Percentiles rank a stretch among this genome's conserved stretches.
Conservation (phyloP, 2,329 filamentous ascomycete species). For the Metarhizium guizhouense region DNA sequence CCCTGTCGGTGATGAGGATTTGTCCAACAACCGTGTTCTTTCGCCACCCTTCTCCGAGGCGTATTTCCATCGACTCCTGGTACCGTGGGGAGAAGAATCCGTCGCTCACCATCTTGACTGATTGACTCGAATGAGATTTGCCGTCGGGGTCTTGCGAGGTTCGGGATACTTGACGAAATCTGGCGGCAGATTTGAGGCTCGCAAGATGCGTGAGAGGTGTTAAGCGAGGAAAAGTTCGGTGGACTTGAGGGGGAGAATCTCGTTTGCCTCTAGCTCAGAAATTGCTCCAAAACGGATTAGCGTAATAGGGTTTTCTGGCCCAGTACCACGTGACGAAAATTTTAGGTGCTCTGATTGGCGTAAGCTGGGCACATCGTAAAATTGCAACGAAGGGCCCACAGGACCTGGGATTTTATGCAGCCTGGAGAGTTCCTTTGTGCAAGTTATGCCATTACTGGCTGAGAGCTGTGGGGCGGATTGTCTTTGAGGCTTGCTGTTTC, state of each 20-base stretch:
- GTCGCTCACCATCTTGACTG: conserved; percentile 62
- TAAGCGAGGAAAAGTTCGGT: conserved; percentile 42
- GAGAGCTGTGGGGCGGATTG: neutral
- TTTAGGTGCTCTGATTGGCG: conserved; percentile 11
- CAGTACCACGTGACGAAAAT: conserved; percentile 26
- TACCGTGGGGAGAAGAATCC: conserved; percentile 10
- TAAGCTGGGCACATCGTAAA: neutral
- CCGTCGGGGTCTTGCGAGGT: conserved; percentile 37
- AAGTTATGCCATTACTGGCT: neutral
- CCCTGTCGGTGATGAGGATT: conserved; percentile 9
- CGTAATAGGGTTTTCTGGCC: conserved; percentile 28
- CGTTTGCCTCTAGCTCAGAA: conserved; percentile 27
- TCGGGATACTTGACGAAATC: conserved; percentile 43
- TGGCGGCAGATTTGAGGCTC: conserved; percentile 47
- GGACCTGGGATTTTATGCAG: conserved; percentile 8
- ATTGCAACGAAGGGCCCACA: neutral
- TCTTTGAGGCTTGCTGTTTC: neutral
- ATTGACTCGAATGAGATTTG: conserved; percentile 35
- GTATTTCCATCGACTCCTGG: conserved; percentile 9
- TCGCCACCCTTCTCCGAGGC: conserved; percentile 7
- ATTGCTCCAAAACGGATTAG: conserved; percentile 28
- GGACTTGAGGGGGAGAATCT: conserved; percentile 24
- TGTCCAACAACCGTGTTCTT: conserved; percentile 4
- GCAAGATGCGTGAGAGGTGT: conserved; percentile 37
- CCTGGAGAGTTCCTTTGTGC: conserved; percentile 6